phyloP scores from a whole-genome alignment of 352 stramenopile species.

The Globisporangium emineosum region DNA sequence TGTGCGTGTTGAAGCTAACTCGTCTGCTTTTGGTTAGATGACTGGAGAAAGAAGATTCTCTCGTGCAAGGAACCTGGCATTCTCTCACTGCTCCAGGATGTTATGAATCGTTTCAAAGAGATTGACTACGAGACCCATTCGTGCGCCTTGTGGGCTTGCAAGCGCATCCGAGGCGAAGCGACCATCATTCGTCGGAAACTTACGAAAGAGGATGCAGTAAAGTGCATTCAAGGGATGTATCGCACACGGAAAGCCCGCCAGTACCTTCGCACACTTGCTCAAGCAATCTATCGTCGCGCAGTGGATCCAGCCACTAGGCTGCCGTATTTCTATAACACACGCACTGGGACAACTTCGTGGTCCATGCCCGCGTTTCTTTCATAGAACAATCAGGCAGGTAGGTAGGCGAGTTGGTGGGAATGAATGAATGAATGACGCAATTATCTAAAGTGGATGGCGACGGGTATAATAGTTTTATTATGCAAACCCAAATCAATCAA shows the following conservation, averaged over 20 bases:
- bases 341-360: conserved; percentile 55
- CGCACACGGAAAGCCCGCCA: conserved; percentile 47
- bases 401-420: too few relatives aligned
- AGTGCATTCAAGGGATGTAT: conserved; percentile 55
- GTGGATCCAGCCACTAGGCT: conserved; percentile 45
- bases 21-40: conserved; percentile 16
- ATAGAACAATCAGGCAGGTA: too few relatives aligned
- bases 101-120: conserved; percentile 12
- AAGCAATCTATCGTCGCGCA: conserved; percentile 33
- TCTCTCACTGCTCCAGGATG: conserved; percentile 19
- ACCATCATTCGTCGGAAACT: conserved; percentile 17
- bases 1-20: background rate
- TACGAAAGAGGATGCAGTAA: conserved; percentile 30
- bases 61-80: conserved; percentile 24
- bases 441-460: background rate
- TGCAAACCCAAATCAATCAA: background rate
- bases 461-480: conserved; percentile 20
- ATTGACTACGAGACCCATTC: conserved; percentile 15
- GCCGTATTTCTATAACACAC: conserved; percentile 55
- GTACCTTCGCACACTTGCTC: conserved; percentile 31
- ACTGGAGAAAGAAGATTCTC: conserved; percentile 30
- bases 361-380: conserved; percentile 40
- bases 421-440: background rate
- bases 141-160: conserved; percentile 26
- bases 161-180: conserved; percentile 25